phyloP scores from a whole-genome alignment of 2,329 filamentous ascomycete species.

The Colletotrichum simmondsii region DNA sequence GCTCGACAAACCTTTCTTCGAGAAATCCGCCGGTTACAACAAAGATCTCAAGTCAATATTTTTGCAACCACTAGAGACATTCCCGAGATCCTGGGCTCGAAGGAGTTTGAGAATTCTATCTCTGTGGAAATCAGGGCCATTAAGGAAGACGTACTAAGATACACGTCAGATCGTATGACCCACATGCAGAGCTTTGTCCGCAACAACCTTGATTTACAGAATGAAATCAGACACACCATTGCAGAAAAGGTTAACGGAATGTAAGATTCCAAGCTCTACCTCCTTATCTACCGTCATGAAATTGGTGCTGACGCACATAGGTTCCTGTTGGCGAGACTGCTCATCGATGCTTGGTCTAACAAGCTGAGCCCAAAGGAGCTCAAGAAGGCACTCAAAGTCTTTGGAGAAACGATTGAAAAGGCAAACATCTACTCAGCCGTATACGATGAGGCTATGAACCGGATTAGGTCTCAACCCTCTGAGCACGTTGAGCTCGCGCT shows the following conservation, averaged over 20 bases:
- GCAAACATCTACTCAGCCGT: neutral
- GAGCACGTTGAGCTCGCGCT: neutral
- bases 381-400: too few species aligned
- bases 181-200: neutral
- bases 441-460: neutral
- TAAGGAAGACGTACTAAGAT: neutral
- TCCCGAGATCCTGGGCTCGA: neutral
- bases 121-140: neutral
- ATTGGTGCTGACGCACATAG: too few species aligned
- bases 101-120: neutral
- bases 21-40: neutral
- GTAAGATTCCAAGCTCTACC: neutral
- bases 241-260: rapidly evolving
- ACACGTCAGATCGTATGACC: neutral
- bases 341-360: too few species aligned
- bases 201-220: neutral
- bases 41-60: neutral
- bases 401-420: too few species aligned
- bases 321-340: too few species aligned
- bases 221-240: rapidly evolving
- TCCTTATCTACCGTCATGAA: too few species aligned
- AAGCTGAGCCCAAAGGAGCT: too few species aligned
- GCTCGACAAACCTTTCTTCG: neutral
- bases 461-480: neutral
- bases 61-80: neutral